These are phyloP conservation scores for Chrysosporium queenslandicum DNA, from an alignment of 2,329 filamentous ascomycete species.

Conservation along the genomic window DNA sequence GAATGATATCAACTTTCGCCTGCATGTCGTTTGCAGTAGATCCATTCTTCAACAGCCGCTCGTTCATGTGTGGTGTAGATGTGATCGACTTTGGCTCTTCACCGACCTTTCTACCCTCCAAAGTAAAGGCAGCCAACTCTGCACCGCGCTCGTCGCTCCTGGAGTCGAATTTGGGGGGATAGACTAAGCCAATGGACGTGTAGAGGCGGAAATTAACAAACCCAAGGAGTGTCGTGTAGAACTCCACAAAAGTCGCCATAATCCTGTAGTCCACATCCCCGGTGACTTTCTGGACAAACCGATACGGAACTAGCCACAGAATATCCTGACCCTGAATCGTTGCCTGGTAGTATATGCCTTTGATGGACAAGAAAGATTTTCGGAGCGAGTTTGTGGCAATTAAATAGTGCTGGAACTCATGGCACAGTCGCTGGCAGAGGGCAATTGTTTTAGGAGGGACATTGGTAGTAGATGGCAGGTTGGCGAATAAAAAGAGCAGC, in stretches of 20 bases:
- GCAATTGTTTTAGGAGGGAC: slow-evolving; percentile 94
- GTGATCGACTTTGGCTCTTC: slow-evolving; percentile 43
- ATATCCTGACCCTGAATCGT: slow-evolving; percentile 96
- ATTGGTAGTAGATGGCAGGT: slow-evolving; percentile 77
- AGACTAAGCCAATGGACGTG: slow-evolving; percentile 81
- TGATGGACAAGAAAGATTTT: slow-evolving; percentile 96
- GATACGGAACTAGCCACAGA: slow-evolving; percentile 93
- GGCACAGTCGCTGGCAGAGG: slow-evolving; percentile 80
- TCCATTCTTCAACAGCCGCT: slow-evolving; percentile 45
- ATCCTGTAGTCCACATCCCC: slow-evolving; percentile 96
- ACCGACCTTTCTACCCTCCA: slow-evolving; percentile 61
- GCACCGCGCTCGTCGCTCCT: slow-evolving; percentile 79
- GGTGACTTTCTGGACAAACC: slow-evolving; percentile 89
- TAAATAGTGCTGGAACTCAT: slow-evolving; percentile 96
- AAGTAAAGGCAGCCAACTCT: slow-evolving; percentile 79
- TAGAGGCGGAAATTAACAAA: slow-evolving; percentile 96
- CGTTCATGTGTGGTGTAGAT: slow-evolving; percentile 44
- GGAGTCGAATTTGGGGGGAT: slow-evolving; percentile 87
- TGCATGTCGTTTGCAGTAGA: slow-evolving; percentile 43
- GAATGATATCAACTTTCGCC: slow-evolving; percentile 52
- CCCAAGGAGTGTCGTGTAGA: slow-evolving; percentile 90
- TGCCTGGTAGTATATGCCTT: slow-evolving; percentile 98
- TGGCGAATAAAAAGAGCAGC: slow-evolving; percentile 95
- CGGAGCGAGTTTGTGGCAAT: slow-evolving; percentile 83
- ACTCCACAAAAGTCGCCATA: slow-evolving; percentile 98